Conservation (phyloP, 805 yeast species). For the Yamadazyma phyllophila region DNA sequence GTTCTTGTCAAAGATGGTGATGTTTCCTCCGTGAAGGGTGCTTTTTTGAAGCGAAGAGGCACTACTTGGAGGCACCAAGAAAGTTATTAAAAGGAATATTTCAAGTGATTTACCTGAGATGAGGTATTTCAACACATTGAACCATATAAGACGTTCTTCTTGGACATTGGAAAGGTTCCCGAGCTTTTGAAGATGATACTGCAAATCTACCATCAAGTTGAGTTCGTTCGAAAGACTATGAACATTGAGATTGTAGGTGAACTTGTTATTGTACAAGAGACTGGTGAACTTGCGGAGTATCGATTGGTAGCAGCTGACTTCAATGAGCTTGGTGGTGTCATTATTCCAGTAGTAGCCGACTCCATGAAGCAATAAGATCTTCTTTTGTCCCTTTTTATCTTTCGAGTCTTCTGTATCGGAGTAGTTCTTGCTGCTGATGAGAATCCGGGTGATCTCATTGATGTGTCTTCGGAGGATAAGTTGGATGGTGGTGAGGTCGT, state of each 20-base stretch:
- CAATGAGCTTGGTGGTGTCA: slow-evolving; percentile 39
- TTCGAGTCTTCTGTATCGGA: no score
- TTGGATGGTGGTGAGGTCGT: slow-evolving; percentile 46
- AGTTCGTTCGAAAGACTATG: slow-evolving; percentile 40
- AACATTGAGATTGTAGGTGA: slow-evolving; percentile 31
- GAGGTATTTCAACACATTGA: slow-evolving; percentile 39
- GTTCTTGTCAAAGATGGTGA: slow-evolving; percentile 43
- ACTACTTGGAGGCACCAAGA: slow-evolving; percentile 40
- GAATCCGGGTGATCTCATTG: slow-evolving; percentile 39
- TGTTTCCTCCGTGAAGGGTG: slow-evolving; percentile 37
- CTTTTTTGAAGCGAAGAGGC: slow-evolving; percentile 38
- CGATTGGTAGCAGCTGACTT: slow-evolving; percentile 41
- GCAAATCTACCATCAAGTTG: slow-evolving; percentile 41
- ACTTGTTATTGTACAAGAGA: slow-evolving; percentile 28
- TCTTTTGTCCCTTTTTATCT: neutral
- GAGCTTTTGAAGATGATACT: slow-evolving; percentile 39
- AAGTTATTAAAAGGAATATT: slow-evolving; percentile 37
- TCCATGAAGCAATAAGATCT: slow-evolving; percentile 35
- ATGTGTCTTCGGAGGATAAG: slow-evolving; percentile 43
- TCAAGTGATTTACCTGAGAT: slow-evolving; percentile 42
- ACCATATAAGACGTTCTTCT: slow-evolving; percentile 37
- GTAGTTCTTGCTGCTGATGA: slow-evolving; percentile 36
- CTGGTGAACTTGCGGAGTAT: slow-evolving; percentile 35
- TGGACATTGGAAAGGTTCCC: slow-evolving; percentile 19
- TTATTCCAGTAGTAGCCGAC: slow-evolving; percentile 44